Evolutionary conservation across 1,284 basidiomycete genomes (phyloP).

Genomic region (Cryptococcus deneoformans): DNA sequence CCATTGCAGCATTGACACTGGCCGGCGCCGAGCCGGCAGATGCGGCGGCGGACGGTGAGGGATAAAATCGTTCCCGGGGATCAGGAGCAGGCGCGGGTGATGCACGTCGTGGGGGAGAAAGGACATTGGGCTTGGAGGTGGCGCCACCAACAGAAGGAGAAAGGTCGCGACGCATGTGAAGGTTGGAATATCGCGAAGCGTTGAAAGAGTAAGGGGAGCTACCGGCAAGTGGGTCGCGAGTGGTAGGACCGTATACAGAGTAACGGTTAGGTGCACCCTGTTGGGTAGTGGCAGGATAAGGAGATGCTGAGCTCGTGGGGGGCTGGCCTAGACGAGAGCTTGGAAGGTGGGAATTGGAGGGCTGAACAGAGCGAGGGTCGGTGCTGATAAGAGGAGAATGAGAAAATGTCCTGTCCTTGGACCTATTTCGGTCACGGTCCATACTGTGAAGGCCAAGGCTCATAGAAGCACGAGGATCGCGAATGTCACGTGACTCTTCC

Average conservation of each 20-base stretch:
- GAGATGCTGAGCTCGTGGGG: not conserved
- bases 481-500: constrained; percentile 7
- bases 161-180: constrained; percentile 30
- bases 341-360: constrained; percentile 6
- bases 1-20: not conserved
- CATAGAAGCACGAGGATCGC: constrained; percentile 12
- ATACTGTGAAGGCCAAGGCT: constrained; percentile 24
- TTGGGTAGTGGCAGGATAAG: not conserved
- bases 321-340: constrained; percentile 14
- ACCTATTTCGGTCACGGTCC: constrained; percentile 28
- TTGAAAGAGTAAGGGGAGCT: constrained; percentile 29
- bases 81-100: constrained; percentile 27
- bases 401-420: constrained; percentile 30
- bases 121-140: constrained; percentile 7
- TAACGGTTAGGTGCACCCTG: constrained; percentile 24
- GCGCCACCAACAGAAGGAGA: constrained; percentile 21
- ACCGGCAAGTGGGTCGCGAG: constrained; percentile 29
- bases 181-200: constrained; percentile 24
- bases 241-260: constrained; percentile 43
- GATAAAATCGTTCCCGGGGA: constrained; percentile 18
- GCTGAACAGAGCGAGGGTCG: constrained; percentile 4
- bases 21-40: constrained; percentile 1
- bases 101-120: constrained; percentile 23
- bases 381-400: constrained; percentile 27
- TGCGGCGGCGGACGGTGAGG: constrained; percentile 5